Evolutionary conservation across 2,329 filamentous ascomycete species (phyloP).

Genomic region (Chaetothyriales sp.): DNA sequence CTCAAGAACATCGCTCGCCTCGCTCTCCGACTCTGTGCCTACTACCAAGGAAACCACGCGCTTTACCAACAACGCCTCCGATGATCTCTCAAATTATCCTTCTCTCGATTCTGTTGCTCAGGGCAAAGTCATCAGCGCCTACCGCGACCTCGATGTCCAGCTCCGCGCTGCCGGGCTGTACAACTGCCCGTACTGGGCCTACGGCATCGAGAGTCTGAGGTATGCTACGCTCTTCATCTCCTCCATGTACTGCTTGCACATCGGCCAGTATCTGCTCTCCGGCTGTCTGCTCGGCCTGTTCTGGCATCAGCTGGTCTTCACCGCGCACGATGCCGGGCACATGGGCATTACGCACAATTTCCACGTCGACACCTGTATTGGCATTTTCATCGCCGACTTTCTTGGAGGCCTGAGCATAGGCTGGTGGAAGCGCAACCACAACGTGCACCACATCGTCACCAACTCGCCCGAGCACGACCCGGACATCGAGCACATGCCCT

Average conservation of each 20-base stretch:
- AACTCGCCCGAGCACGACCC: conserved; percentile 93
- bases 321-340: conserved; percentile 87
- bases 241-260: conserved; percentile 47
- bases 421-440: conserved; percentile 97
- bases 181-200: conserved; percentile 69
- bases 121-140: conserved; percentile 61
- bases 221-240: conserved; percentile 55
- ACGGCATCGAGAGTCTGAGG: conserved; percentile 58
- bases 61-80: conserved; percentile 3
- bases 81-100: conserved; percentile 51
- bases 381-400: conserved; percentile 81
- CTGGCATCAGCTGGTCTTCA: conserved; percentile 93
- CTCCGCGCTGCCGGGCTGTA: conserved; percentile 66
- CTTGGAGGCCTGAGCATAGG: conserved; percentile 78
- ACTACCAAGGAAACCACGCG: conserved; percentile 24
- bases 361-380: conserved; percentile 67
- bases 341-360: conserved; percentile 95
- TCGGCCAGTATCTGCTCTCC: conserved; percentile 54
- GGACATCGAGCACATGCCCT: conserved; percentile 81
- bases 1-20: conserved; percentile 45
- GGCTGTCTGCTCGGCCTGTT: conserved; percentile 65
- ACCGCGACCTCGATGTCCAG: conserved; percentile 60
- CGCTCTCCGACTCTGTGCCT: conserved; percentile 28
- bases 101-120: conserved; percentile 61
- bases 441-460: conserved; percentile 92